A percentile compares a stretch with the other conserved stretches of the same genome.
Evolutionary conservation across 2,329 filamentous ascomycete genomes (phyloP).

Genomic region (Neofusicoccum sp.): DNA sequence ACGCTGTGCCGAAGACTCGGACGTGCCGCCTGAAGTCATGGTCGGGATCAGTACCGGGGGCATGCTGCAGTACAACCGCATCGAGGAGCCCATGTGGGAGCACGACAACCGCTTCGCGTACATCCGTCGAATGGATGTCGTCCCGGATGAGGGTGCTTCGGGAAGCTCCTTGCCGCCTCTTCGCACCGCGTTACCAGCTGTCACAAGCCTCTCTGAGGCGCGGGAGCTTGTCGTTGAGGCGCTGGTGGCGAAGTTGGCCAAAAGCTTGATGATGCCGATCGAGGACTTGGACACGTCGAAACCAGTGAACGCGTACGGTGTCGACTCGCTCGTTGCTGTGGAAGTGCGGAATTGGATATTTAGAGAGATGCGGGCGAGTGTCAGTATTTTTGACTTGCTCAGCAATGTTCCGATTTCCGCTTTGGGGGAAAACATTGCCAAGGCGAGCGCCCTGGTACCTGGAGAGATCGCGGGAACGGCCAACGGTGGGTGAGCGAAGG

Average conservation of each 20-base stretch:
- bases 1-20: background rate
- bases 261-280: slow-evolving; percentile 21
- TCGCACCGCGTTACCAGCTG: no score
- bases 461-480: no score
- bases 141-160: background rate
- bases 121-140: background rate
- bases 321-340: slow-evolving; percentile 29
- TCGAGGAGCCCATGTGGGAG: background rate
- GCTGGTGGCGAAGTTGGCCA: background rate
- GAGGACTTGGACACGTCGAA: slow-evolving; percentile 15
- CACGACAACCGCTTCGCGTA: background rate
- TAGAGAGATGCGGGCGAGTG: slow-evolving; percentile 20
- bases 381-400: slow-evolving; percentile 28
- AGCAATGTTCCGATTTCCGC: background rate
- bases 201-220: no score
- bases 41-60: background rate
- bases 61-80: background rate
- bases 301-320: slow-evolving; percentile 22
- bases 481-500: no score
- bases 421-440: no score
- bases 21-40: background rate
- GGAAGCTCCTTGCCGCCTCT: background rate
- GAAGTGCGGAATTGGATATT: slow-evolving; percentile 28
- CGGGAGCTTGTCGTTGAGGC: no score
- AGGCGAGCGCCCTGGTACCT: no score